These are phyloP conservation scores for Glomus cerebriforme DNA, from an alignment of 192 early-diverging fungal genomes.

Conservation along the genomic window DNA sequence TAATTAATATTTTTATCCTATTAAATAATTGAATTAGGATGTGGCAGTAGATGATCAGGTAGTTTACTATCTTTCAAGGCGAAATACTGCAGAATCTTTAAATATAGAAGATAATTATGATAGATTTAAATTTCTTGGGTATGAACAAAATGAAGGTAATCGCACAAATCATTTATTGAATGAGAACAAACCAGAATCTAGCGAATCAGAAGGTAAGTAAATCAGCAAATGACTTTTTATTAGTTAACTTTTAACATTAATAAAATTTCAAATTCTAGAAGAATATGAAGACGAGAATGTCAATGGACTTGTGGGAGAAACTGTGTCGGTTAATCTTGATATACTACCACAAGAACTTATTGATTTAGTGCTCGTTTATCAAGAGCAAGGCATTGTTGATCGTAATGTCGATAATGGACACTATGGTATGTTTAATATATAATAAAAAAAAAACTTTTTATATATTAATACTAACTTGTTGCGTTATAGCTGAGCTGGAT, in stretches of 20 bases:
- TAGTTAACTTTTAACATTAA: background rate
- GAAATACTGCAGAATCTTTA: background rate
- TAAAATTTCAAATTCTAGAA: background rate
- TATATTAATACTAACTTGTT: background rate
- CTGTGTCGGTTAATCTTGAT: slow-evolving; percentile 5
- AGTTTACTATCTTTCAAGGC: background rate
- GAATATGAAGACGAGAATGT: background rate
- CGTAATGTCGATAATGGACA: background rate
- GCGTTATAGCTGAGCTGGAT: background rate
- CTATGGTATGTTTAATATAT: background rate
- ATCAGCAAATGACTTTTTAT: background rate
- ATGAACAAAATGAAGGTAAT: background rate
- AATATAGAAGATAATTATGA: background rate
- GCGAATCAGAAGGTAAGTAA: background rate
- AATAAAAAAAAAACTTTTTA: background rate
- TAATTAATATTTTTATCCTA: background rate
- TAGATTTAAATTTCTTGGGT: too few relatives aligned
- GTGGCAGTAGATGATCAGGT: background rate
- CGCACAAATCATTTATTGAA: background rate
- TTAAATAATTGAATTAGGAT: background rate
- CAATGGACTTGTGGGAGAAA: background rate
- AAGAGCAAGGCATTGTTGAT: background rate
- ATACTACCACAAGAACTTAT: background rate
- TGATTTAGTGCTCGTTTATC: background rate
- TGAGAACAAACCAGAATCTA: background rate